Base-by-base conservation (phyloP, 2,329 filamentous ascomycete genomes). In the Fusarium chuoi region DNA sequence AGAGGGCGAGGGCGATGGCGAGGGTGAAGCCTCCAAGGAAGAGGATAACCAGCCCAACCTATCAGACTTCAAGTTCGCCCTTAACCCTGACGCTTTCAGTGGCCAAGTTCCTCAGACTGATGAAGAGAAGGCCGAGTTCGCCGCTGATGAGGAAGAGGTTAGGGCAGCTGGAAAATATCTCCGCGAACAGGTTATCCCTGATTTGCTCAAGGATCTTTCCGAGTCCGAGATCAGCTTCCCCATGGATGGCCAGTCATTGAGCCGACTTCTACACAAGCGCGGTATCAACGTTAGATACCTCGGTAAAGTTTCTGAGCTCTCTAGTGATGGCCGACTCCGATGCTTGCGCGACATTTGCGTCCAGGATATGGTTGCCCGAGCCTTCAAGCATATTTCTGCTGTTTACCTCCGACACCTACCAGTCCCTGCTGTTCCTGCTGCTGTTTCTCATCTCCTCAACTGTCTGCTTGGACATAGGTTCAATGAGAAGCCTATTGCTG, bases 251-350 rank as follows among this genome's bases (percentile, higher is more conserved):
- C 90, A 93, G 79, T 98, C 96, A 26, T 87, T 99, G 66, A 94
- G 93, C 78, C 91, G 92, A 74, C 89, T 98, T 58, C 88, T 99
- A 80, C 96, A 99, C 87, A 98, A 98, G 87, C 94, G 96, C 46
- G 96, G 96, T 84, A 95, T 99, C 86, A 99, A 99, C 85, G 89
- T 98, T 71, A 91, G 97, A 79, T 99, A 99, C 82, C 88, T 98
- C n/a, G 96, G 96, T 75, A 93, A 91, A 82, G 84, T 99, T 71
- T 93, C 94, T 18, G 86, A 89, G 66, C 87, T 93, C 58, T 90
- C 92, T 76, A 89, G 89, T 74, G 92, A 92, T 63, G 87, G 90
- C 61, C 92, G 94, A 70, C 87, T 98, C 30, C 87, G 91, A 76
- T 95, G 95, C 70, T 87, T 99, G 77, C 91, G 90, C 73, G 89